Evolutionary conservation across 306 rosid genomes (phyloP), one percentile per base, ranked within the genome.

Genomic region (Morella rubra): DNA sequence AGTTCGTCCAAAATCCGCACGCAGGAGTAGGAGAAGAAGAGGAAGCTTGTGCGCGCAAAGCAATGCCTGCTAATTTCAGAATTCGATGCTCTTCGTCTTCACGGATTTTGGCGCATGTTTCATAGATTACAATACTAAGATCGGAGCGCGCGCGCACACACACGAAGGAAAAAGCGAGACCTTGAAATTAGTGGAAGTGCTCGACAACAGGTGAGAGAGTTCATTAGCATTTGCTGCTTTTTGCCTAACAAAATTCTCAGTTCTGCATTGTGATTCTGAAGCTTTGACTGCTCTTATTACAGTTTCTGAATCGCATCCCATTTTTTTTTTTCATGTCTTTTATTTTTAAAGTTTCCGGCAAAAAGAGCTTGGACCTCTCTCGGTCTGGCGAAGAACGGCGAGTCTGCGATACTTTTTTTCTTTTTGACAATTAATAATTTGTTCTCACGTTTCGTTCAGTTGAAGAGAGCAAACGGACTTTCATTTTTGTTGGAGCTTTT

Each of bases 31-130:
- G 72, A 68, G 82, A 64, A 59, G 78, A 78, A 80, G 80, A 45
- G 82, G 78, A 72, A 80, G 51, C 80, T 81, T 81, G 73, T 80
- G 83, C 60, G 46, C 88, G 86, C 93, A 93, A 89, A 87, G 88
- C 93, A 87, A 91, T 89, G 95, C 73, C 88, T 87, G 89, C 76
- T 61, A 59, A 70, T 37, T 81, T 72, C 85, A 72, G 76, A 86
- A 84, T 80, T 81, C 84, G 9, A 82, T 73, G 81, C 76, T 74
- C 15, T 55, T 54, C 69, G 73, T 44, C 44, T 68, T 79, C 77
- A 61, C 80, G 42, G 81, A 62, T 77, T 80, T 51, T 15, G 52
- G 78, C 84, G 76, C 69, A 73, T 54, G 77, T 56, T 67, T 77
- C 78, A 16, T 54, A 44, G 16, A 5, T 73, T 54, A 8, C 47